Percentiles rank a stretch among this genome's conserved stretches.
These are phyloP conservation scores for Hebeloma cylindrosporum DNA, from an alignment of 768 basidiomycete genomes.

Conservation along the genomic window DNA sequence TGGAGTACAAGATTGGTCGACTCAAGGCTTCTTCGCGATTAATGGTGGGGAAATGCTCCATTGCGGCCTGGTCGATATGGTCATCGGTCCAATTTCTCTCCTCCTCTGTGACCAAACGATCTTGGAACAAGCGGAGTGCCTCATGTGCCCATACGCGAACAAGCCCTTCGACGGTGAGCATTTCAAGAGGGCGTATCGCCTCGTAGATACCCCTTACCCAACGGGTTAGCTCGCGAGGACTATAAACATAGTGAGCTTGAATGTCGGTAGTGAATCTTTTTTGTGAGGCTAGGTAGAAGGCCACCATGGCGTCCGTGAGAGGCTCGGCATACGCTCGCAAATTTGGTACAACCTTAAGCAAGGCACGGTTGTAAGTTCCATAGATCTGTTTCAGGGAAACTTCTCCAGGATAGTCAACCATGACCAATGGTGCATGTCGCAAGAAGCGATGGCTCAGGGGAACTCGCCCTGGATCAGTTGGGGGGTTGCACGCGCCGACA, in stretches of 20 bases:
- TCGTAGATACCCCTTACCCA: constrained; percentile 98
- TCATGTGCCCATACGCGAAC: constrained; percentile 99
- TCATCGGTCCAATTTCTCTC: constrained; percentile 97
- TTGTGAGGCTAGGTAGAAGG: constrained; percentile 93
- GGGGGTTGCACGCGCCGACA: constrained; percentile 98
- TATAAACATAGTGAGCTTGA: constrained; percentile 99
- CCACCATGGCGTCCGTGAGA: constrained; percentile 96
- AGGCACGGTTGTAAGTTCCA: constrained; percentile 94
- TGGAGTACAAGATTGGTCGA: constrained; percentile 95
- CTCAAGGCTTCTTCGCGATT: constrained; percentile 80
- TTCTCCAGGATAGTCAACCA: constrained; percentile 99
- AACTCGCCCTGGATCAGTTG: constrained; percentile 98
- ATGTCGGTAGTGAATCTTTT: constrained; percentile 91
- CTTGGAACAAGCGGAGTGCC: constrained; percentile 95
- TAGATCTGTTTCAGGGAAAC: constrained; percentile 97
- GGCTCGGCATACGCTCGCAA: constrained; percentile 91
- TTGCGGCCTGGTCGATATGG: constrained; percentile 78
- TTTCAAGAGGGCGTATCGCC: constrained; percentile 91
- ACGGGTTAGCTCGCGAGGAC: constrained; percentile 96
- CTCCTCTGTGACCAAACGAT: constrained; percentile 90
- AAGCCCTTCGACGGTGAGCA: constrained; percentile 90
- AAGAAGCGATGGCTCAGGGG: constrained; percentile 97
- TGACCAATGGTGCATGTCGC: constrained; percentile 93
- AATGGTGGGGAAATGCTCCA: constrained; percentile 92
- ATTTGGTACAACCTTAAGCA: constrained; percentile 93